Base-by-base conservation (phyloP, 306 rosid species). In the Acacia melanoxylon region DNA sequence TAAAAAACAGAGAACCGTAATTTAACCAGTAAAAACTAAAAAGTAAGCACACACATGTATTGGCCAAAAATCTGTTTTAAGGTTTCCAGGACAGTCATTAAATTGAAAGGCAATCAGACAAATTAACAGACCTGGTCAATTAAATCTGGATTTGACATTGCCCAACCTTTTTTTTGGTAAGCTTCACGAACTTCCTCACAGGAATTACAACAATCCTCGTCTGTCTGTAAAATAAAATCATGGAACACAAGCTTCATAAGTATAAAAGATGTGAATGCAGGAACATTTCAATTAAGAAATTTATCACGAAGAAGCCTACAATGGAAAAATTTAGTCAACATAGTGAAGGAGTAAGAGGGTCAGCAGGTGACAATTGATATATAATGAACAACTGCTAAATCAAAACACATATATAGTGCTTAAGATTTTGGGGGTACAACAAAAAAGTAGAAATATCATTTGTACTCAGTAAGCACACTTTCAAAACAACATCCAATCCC, bases 101-200 rank as follows among this genome's bases (percentile, higher is more conserved):
- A 81, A 72, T 42, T 45, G 51, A 75, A 68, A 78, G 82, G 59
- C 52, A 77, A 84, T 78, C 72, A 73, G 76, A 45, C 24, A 80
- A 63, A 84, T 68, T 65, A 74, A 71, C 97, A 84, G 25, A 96
- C 98, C 97, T 96, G 98, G 81, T 96, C 97, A 86, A 96, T 81
- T 87, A 83, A 31, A 89, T 96, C 98, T 24, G 98, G 99, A 84
- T 94, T 94, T 82, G 99, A 96, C 78, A 96, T 63, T 0, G 87
- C 98, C 99, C 99, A 96, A 42, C 99, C 99, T 87, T 94, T 94
- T 90, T 90, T 93, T 27, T 84, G 91, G 87, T 96, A 96, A 72
- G 99, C 98, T 89, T 94, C 99, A 13, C 98, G 98, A 78, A 96
- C 98, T 15, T 96, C 99, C 89, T 96, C 98, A 41, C 99, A 94